phyloP scores from a whole-genome alignment of 345 rosid genomes.

The Theobroma cacao region DNA sequence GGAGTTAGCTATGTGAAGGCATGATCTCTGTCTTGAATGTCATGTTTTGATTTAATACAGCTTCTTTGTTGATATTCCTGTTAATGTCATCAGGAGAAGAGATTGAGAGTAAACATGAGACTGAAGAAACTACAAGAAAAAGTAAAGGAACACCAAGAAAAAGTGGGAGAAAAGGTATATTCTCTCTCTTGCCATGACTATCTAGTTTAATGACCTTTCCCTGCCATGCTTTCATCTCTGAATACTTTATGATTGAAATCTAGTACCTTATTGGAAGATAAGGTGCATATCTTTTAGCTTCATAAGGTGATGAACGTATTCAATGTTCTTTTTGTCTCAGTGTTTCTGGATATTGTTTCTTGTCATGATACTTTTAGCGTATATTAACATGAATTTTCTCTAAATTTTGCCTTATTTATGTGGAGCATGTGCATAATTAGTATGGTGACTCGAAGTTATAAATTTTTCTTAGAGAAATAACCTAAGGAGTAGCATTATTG shows the following conservation, averaged over 20 bases:
- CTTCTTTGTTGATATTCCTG: neutral
- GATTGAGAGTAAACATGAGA: conserved; percentile 89
- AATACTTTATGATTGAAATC: neutral
- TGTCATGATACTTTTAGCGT: neutral
- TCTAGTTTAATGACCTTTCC: neutral
- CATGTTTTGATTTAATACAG: neutral
- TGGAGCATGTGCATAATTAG: neutral
- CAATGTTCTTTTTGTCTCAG: neutral
- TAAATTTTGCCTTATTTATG: neutral
- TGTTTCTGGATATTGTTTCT: neutral
- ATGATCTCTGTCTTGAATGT: conserved; percentile 14
- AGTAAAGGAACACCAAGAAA: conserved; percentile 92
- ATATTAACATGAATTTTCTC: neutral
- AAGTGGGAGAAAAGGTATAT: conserved; percentile 74
- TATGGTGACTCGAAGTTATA: neutral
- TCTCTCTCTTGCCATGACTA: conserved; percentile 11
- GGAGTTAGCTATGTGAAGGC: conserved; percentile 94
- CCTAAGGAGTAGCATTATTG: neutral
- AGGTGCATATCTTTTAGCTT: neutral
- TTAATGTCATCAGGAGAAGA: conserved; percentile 66
- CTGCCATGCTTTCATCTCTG: no score
- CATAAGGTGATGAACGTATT: neutral
- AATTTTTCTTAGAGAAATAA: neutral
- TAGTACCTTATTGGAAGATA: neutral
- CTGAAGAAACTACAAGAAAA: conserved; percentile 86